Percentiles rank a stretch among this genome's conserved stretches.
Conservation (phyloP, 1,284 basidiomycete genomes). For the Boletellus deceptivus region DNA sequence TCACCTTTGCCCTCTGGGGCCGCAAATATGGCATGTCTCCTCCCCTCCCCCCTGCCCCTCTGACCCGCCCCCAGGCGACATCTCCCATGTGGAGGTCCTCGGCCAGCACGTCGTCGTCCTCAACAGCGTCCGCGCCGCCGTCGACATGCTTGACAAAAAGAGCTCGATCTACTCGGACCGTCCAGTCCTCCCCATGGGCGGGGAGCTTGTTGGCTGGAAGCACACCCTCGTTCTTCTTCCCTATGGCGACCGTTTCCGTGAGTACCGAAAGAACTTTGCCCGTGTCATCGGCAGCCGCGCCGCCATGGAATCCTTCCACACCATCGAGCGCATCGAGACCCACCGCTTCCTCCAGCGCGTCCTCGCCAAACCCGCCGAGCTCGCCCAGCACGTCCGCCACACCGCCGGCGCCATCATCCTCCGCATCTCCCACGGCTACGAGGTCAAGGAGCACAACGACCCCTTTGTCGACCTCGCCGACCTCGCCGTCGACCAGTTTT, state of each 20-base stretch:
- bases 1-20: slow-evolving; percentile 34
- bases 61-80: slow-evolving; percentile 45
- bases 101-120: slow-evolving; percentile 62
- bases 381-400: slow-evolving; percentile 55
- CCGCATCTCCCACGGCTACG: slow-evolving; percentile 62
- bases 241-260: slow-evolving; percentile 62
- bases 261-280: slow-evolving; percentile 58
- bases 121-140: slow-evolving; percentile 51
- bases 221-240: slow-evolving; percentile 57
- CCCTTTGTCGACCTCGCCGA: slow-evolving; percentile 59
- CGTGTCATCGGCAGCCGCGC: slow-evolving; percentile 54
- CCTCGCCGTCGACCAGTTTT: slow-evolving; percentile 56
- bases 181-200: slow-evolving; percentile 56
- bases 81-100: slow-evolving; percentile 55
- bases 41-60: not conserved
- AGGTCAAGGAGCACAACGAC: slow-evolving; percentile 53
- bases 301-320: slow-evolving; percentile 48
- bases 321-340: slow-evolving; percentile 52
- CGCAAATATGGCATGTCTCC: slow-evolving; percentile 28
- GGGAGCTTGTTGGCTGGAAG: slow-evolving; percentile 68
- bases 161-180: slow-evolving; percentile 69
- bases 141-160: slow-evolving; percentile 66
- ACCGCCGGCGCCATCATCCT: slow-evolving; percentile 59
- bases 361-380: slow-evolving; percentile 50
- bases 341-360: slow-evolving; percentile 55